Evolutionary conservation across 1,284 basidiomycete genomes (phyloP), one percentile per base, ranked within the genome.

Genomic region (Somion occarium): DNA sequence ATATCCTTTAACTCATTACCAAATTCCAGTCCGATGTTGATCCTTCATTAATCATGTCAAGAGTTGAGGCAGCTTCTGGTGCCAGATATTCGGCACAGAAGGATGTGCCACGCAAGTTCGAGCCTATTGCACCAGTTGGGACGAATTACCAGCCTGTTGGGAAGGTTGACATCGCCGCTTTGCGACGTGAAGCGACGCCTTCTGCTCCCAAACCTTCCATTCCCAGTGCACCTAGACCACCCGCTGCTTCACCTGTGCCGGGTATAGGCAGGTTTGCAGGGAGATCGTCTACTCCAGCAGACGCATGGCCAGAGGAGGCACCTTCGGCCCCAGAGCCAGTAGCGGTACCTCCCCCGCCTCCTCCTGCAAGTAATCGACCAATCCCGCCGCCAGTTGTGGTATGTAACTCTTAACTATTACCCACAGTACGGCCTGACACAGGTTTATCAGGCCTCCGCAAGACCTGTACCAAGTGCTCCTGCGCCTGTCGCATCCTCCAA

Each of bases 11-110:
- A 13, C 51, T 46, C 18, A n/a, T 12, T 15, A 26, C 12, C 41
- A 27, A 3, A n/a, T n/a, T 58, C 5, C 30, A 92, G 89, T 78
- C 78, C 52, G 94, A 98, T 68, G 90, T 98, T 18, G 72, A 82
- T 0, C 87, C 92, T 0, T 71, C 76, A 0, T 67, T 88, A 44
- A 91, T 98, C 67, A 90, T 93, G 82, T 84, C 86, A 53, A 84
- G 90, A 44, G 86, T 99, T 22, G 88, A 89, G 69, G 89, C 91
- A 37, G 89, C 93, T 12, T 93, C 91, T 3, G 96, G 96, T n/a
- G 84, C 93, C 0, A 95, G 86, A 65, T 99, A 98, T 69, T 85
- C 87, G 9, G 73, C 79, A 3, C 88, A 91, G 60, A 84, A 84
- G 49, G 85, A 90, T 58, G 65, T 71, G 25, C 62, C 84, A 0